Evolutionary conservation across 805 yeast species (phyloP).

Genomic region (Sugiyamaella lignohabitans): DNA sequence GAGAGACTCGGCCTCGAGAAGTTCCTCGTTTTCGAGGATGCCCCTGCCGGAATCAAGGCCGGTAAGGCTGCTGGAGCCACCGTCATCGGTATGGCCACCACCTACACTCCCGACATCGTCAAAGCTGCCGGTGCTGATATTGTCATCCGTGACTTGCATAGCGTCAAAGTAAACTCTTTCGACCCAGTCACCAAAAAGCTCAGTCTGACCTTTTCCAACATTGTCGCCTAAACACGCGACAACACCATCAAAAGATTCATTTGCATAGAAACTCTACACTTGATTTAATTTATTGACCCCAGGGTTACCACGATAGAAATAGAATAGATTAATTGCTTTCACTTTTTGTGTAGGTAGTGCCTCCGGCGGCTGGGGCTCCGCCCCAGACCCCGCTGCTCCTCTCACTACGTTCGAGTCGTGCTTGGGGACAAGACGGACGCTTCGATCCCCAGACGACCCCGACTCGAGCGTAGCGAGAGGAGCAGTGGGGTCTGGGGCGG

Average conservation of each 20-base stretch:
- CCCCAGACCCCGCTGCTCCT: no score
- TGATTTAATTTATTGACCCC: no score
- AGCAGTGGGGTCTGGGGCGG: no score
- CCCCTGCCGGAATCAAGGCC: slow-evolving; percentile 81
- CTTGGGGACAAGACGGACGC: no score
- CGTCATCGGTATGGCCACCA: slow-evolving; percentile 77
- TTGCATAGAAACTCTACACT: no score
- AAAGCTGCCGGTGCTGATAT: slow-evolving; percentile 74
- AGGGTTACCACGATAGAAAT: no score
- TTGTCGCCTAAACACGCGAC: slow-evolving; percentile 1
- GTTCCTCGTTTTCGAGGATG: slow-evolving; percentile 70
- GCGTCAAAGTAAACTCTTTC: slow-evolving; percentile 54
- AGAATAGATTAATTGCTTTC: no score
- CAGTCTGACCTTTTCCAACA: slow-evolving; percentile 9
- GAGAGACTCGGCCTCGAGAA: slow-evolving; percentile 35
- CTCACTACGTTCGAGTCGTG: no score
- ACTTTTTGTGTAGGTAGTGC: no score
- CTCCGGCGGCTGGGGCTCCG: no score
- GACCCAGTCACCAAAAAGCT: slow-evolving; percentile 31
- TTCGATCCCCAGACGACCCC: no score
- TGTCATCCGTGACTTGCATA: slow-evolving; percentile 66
- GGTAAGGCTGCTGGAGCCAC: slow-evolving; percentile 80
- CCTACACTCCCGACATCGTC: slow-evolving; percentile 63
- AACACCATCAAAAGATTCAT: slow-evolving; percentile 26
- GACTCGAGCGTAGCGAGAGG: no score